Evolutionary conservation across 2,329 filamentous ascomycete genomes (phyloP).

Genomic region (Diplocarpon mali): DNA sequence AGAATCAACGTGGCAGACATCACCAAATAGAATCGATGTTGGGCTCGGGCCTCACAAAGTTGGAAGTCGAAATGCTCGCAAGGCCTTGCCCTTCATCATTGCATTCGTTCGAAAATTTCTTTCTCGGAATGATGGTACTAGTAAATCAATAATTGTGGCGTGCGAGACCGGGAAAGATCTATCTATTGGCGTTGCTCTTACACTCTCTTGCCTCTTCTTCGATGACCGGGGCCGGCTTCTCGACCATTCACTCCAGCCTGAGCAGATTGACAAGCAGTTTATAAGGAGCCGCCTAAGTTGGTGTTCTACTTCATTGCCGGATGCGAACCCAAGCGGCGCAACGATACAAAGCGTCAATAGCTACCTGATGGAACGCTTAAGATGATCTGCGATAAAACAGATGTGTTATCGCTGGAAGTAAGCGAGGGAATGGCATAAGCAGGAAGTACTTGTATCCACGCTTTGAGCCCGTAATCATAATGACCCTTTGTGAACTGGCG

Average conservation of each 20-base stretch:
- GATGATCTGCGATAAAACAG: background rate
- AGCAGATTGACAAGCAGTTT: conserved; percentile 54
- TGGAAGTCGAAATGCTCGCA: conserved; percentile 73
- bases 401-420: too few relatives aligned
- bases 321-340: conserved; percentile 71
- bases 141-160: conserved; percentile 41
- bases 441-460: too few relatives aligned
- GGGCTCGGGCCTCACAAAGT: conserved; percentile 61
- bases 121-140: background rate
- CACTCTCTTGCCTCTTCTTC: conserved; percentile 63
- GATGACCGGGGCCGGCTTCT: conserved; percentile 44
- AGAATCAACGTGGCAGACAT: conserved; percentile 32
- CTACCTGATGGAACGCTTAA: conserved; percentile 54
- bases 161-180: conserved; percentile 74
- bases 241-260: conserved; percentile 4
- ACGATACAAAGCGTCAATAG: conserved; percentile 89
- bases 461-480: too few relatives aligned
- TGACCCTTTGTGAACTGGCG: too few relatives aligned
- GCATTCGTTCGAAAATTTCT: conserved; percentile 18
- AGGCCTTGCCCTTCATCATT: conserved; percentile 43
- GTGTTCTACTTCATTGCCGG: conserved; percentile 68
- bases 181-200: conserved; percentile 66
- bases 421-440: too few relatives aligned
- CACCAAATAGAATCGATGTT: conserved; percentile 37
- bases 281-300: conserved; percentile 71